A percentile compares a stretch with the other conserved stretches of the same genome.
Conservation (phyloP, 345 rosid species). For the Eucalyptus dawsonii region DNA sequence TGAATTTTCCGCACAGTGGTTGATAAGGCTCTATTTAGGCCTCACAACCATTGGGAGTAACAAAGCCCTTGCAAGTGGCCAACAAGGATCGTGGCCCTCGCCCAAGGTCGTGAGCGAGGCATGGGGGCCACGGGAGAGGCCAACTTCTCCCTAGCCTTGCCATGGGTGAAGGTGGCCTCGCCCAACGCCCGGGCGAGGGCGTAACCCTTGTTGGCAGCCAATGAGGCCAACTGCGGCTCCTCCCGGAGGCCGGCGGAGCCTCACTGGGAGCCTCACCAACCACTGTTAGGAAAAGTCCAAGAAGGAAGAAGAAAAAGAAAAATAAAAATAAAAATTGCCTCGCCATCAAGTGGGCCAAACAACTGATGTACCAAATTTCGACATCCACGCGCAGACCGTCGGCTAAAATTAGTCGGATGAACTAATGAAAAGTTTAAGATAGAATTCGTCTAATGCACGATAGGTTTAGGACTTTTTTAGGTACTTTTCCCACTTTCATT, state of each 20-base stretch:
- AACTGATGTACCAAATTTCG: accelerated
- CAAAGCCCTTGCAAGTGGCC: no score
- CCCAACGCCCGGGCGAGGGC: accelerated
- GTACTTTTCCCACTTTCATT: not conserved
- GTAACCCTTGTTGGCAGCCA: accelerated
- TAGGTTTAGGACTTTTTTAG: accelerated
- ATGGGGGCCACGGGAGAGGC: no score
- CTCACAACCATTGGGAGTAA: accelerated
- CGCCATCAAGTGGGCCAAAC: accelerated
- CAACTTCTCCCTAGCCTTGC: accelerated
- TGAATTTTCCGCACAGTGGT: accelerated
- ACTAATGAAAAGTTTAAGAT: no score
- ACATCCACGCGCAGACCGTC: no score
- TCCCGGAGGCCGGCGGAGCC: accelerated
- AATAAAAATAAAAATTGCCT: no score
- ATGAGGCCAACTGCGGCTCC: no score
- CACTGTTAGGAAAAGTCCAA: no score
- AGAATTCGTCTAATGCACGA: accelerated
- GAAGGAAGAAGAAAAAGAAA: no score
- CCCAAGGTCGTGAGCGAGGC: accelerated
- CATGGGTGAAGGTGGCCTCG: no score
- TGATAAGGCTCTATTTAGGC: no score
- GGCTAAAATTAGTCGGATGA: accelerated
- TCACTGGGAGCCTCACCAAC: accelerated
- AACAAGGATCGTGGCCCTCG: no score